Evolutionary conservation across 2,329 filamentous ascomycete genomes (phyloP).

Genomic region (Fusarium austroafricanum): DNA sequence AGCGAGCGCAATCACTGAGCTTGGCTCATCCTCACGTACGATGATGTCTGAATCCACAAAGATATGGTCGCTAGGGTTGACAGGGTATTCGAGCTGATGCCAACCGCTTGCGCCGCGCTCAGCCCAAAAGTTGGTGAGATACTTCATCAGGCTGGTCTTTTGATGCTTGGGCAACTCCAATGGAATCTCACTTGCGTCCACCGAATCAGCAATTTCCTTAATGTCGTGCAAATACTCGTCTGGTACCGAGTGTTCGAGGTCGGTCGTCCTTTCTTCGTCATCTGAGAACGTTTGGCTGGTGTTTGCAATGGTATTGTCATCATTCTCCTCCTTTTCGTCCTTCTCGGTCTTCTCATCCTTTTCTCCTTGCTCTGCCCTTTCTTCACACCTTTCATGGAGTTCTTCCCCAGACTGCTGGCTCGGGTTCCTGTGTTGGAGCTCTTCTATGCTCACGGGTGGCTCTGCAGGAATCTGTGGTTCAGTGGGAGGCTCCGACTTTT

Average conservation of each 20-base stretch:
- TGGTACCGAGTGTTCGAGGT: slow-evolving; percentile 75
- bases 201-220: slow-evolving; percentile 70
- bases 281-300: slow-evolving; percentile 71
- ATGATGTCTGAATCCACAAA: slow-evolving; percentile 98
- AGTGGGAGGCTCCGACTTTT: slow-evolving; percentile 30
- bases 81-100: slow-evolving; percentile 90
- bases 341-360: slow-evolving; percentile 44
- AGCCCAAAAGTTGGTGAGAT: slow-evolving; percentile 98
- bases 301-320: slow-evolving; percentile 46
- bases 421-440: slow-evolving; percentile 40
- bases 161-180: slow-evolving; percentile 91
- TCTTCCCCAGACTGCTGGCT: slow-evolving; percentile 46
- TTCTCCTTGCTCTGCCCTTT: slow-evolving; percentile 31
- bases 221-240: slow-evolving; percentile 76
- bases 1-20: slow-evolving; percentile 93
- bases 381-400: slow-evolving; percentile 34
- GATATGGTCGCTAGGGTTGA: slow-evolving; percentile 89
- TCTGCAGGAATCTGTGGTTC: slow-evolving; percentile 45
- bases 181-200: slow-evolving; percentile 71
- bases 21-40: slow-evolving; percentile 96
- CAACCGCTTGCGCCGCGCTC: slow-evolving; percentile 96
- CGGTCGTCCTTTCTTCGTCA: slow-evolving; percentile 75
- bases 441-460: slow-evolving; percentile 37
- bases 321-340: slow-evolving; percentile 45
- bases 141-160: slow-evolving; percentile 92